Evolutionary conservation across 768 basidiomycete species (phyloP).

Genomic region (Trametes meyenii): DNA sequence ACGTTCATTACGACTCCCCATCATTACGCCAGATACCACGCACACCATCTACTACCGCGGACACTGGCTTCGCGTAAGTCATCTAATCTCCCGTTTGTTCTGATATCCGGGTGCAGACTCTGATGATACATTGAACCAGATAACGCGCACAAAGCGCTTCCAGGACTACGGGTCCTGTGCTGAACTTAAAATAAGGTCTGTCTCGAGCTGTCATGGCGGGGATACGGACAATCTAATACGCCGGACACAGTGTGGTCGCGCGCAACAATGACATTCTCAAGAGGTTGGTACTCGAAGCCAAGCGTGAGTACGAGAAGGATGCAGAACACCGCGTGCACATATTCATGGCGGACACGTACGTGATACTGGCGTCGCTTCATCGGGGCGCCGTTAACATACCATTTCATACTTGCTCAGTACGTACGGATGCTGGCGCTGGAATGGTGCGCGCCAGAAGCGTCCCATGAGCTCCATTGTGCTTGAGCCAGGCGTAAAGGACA

Average conservation of each 20-base stretch:
- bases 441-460: constrained; percentile 84
- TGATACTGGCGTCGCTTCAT: constrained; percentile 16
- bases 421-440: constrained; percentile 84
- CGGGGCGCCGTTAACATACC: constrained; percentile 23
- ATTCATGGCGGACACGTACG: constrained; percentile 87
- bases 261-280: constrained; percentile 88
- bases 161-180: constrained; percentile 75
- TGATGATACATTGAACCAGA: constrained; percentile 45
- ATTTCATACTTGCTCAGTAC: constrained; percentile 43
- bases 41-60: constrained; percentile 91
- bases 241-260: constrained; percentile 70
- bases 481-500: constrained; percentile 88
- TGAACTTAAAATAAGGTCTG: constrained; percentile 79
- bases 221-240: constrained; percentile 16
- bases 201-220: constrained; percentile 21
- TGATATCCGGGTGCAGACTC: constrained; percentile 13
- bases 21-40: constrained; percentile 62
- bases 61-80: constrained; percentile 79
- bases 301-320: constrained; percentile 88
- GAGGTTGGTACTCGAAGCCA: constrained; percentile 83
- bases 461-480: constrained; percentile 93
- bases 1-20: constrained; percentile 16
- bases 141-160: constrained; percentile 78
- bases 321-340: constrained; percentile 90
- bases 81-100: constrained; percentile 12